Evolutionary conservation across 2,329 filamentous ascomycete genomes (phyloP).

Genomic region (Colletotrichum tanaceti): DNA sequence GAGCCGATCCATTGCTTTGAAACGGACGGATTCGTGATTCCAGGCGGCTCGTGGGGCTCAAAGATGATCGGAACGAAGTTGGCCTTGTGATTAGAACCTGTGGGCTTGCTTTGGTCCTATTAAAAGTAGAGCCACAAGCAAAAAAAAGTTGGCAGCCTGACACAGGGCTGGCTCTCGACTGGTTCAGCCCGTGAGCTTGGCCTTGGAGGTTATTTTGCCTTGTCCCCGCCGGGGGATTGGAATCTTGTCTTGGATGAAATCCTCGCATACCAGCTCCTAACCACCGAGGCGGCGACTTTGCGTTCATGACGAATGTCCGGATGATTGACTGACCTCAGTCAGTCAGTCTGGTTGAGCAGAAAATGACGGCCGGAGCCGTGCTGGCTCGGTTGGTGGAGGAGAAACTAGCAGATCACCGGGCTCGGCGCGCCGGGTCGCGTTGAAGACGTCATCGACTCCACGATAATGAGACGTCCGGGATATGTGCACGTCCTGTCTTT

Average conservation of each 20-base stretch:
- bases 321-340: slow-evolving; percentile 10
- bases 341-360: neutral
- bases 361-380: slow-evolving; percentile 19
- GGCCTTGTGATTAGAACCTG: neutral
- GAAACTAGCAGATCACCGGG: neutral
- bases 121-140: neutral
- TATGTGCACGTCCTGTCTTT: slow-evolving; percentile 5
- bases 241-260: slow-evolving; percentile 6
- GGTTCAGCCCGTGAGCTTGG: slow-evolving; percentile 10
- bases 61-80: slow-evolving; percentile 24
- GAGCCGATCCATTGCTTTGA: slow-evolving; percentile 16
- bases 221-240: slow-evolving; percentile 6
- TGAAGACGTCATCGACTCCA: slow-evolving; percentile 38
- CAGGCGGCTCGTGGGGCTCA: slow-evolving; percentile 3
- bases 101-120: slow-evolving; percentile 18
- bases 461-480: slow-evolving; percentile 31
- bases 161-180: slow-evolving; percentile 7
- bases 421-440: slow-evolving; percentile 12
- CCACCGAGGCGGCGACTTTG: slow-evolving; percentile 18
- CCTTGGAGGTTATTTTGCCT: slow-evolving; percentile 6
- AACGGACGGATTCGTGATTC: slow-evolving; percentile 17
- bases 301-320: slow-evolving; percentile 29
- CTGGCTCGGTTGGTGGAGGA: slow-evolving; percentile 5
- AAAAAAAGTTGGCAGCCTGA: too few relatives aligned
- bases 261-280: slow-evolving; percentile 14